phyloP scores from a whole-genome alignment of 345 rosid genomes.

The Eucalyptus curtisii region DNA sequence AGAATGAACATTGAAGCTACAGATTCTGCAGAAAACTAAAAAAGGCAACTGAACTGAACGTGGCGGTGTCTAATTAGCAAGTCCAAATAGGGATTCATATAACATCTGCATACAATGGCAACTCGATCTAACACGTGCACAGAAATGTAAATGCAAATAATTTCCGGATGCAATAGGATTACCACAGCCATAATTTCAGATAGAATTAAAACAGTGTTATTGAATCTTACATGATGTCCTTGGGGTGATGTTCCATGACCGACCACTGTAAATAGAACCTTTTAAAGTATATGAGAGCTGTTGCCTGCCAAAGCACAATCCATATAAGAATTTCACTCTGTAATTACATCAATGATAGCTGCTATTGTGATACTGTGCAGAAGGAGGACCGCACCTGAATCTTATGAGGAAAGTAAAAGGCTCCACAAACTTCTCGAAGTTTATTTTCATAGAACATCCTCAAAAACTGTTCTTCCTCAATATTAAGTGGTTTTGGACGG shows the following conservation, averaged over 20 bases:
- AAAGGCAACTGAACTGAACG: not conserved
- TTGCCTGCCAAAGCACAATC: constrained; percentile 36
- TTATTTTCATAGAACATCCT: constrained; percentile 81
- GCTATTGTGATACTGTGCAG: not conserved
- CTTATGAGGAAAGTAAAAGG: constrained; percentile 92
- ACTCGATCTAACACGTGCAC: not conserved
- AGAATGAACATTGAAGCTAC: not conserved
- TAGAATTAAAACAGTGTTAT: not conserved
- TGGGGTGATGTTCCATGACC: constrained; percentile 98
- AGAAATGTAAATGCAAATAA: not conserved
- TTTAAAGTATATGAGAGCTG: constrained; percentile 90
- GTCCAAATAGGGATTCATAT: not conserved
- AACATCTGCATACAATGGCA: not conserved
- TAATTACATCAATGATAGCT: not conserved
- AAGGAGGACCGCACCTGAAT: constrained; percentile 53
- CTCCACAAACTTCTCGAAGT: constrained; percentile 93
- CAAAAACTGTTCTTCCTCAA: constrained; percentile 90
- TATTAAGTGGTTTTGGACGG: constrained; percentile 61
- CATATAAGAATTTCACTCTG: not conserved
- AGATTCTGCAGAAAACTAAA: not conserved
- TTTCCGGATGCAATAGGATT: not conserved
- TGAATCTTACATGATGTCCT: constrained; percentile 67
- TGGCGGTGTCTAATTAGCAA: not conserved
- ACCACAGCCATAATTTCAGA: not conserved
- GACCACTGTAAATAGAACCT: constrained; percentile 98